These are phyloP conservation scores for Amanita rubescens DNA, from an alignment of 768 basidiomycete species.

Conservation along the genomic window DNA sequence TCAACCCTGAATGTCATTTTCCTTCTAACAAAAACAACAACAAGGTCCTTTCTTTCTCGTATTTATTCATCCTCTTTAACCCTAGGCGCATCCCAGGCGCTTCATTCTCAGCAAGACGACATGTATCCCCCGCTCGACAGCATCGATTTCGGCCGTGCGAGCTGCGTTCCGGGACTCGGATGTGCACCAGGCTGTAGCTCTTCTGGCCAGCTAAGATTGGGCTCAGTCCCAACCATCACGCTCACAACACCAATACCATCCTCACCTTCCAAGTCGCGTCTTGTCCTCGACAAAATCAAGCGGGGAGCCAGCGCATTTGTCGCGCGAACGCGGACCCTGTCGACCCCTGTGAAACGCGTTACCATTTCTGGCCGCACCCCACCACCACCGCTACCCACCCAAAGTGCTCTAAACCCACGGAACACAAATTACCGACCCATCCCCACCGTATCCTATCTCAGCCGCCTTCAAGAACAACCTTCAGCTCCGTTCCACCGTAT, in stretches of 20 bases:
- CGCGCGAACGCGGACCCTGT: slow-evolving; percentile 2
- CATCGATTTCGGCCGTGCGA: slow-evolving; percentile 1
- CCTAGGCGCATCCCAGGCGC: neutral
- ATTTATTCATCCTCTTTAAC: neutral
- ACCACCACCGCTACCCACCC: neutral
- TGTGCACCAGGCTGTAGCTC: neutral
- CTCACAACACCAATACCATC: neutral
- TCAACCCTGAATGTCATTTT: slow-evolving; percentile 6
- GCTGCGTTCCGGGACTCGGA: slow-evolving; percentile 1
- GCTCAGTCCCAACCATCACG: neutral
- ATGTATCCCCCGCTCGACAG: slow-evolving; percentile 1
- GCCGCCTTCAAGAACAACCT: slow-evolving; percentile 4
- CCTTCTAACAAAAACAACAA: neutral
- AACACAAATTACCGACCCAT: neutral
- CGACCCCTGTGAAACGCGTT: neutral
- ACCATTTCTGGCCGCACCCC: neutral
- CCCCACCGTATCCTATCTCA: slow-evolving; percentile 4
- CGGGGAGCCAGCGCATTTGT: slow-evolving; percentile 5
- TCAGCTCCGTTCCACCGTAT: slow-evolving; percentile 5
- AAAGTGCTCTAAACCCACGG: neutral
- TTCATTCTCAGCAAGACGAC: neutral
- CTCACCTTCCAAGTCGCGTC: slow-evolving; percentile 1
- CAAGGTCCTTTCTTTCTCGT: neutral
- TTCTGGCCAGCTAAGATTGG: neutral
- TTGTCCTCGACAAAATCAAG: slow-evolving; percentile 4